phyloP scores from a whole-genome alignment of 495 filamentous ascomycete species.

The Usnea hakonensis region DNA sequence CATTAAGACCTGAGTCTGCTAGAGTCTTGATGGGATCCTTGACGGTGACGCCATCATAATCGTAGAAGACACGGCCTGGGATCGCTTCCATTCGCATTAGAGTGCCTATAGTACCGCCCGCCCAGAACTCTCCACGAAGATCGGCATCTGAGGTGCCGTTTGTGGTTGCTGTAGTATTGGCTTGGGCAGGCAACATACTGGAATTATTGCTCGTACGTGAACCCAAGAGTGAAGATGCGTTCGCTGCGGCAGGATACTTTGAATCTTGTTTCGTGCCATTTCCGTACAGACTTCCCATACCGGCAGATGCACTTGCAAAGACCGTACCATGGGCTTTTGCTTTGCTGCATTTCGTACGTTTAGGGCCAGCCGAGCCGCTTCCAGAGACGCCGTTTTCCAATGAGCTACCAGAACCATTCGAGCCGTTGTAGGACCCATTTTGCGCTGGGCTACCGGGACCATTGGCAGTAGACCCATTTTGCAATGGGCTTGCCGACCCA shows the following conservation, averaged over 20 bases:
- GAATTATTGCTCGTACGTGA: neutral
- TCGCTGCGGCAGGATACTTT: neutral
- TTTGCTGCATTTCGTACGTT: neutral
- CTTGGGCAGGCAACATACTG: neutral
- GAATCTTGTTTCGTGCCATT: neutral
- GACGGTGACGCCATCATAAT: conserved; percentile 20
- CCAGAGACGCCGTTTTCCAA: conserved; percentile 1
- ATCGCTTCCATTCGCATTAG: conserved; percentile 18
- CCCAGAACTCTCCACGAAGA: conserved; percentile 15
- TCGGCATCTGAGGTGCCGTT: neutral
- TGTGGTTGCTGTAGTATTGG: neutral
- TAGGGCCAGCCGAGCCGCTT: neutral
- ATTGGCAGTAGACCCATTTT: neutral
- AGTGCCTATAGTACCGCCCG: conserved; percentile 18
- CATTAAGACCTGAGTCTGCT: conserved; percentile 19
- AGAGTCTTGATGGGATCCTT: conserved; percentile 23
- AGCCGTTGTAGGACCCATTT: neutral
- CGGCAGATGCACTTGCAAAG: neutral
- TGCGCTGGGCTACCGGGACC: neutral
- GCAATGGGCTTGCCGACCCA: neutral
- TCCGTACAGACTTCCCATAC: neutral
- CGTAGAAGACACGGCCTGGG: conserved; percentile 18
- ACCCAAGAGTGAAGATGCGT: neutral
- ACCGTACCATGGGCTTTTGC: neutral
- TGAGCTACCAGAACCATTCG: neutral